Base-by-base conservation (phyloP, 2,329 filamentous ascomycete genomes). In the Calonectria pseudoturangicola region DNA sequence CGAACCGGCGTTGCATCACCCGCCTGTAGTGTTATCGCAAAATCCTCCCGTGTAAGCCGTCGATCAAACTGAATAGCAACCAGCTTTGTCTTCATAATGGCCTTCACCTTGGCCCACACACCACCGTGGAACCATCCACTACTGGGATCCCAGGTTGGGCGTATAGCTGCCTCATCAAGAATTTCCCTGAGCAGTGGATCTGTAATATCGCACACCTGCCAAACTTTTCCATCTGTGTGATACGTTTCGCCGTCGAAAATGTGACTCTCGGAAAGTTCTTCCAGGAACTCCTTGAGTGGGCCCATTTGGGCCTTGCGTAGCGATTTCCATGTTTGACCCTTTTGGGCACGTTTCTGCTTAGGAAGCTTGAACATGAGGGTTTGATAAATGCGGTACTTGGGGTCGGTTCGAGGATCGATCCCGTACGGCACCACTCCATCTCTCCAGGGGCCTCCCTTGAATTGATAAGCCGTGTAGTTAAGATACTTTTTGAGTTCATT, bases 191-290 rank as follows among this genome's bases (percentile, higher is more conserved):
- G 87, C 1, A 96, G 81, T 0, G 95, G 94, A 79, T 98, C 96
- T 0, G 91, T 93, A 68, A 98, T 93, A 82, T 99, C 97, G 85
- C 95, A 98, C 30, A 97, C 90, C 86, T 98, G 97, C 93, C 95
- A 99, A 63, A 97, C 93, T 79, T 97, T 97, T 47, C 95, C 95
- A 79, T 98, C 95, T 1, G 91, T 90, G 18, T 91, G 91, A 68
- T 96, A 91, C 2, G 89, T 89, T 72, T 92, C 88, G 58, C 96
- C 96, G 73, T 97, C 95, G 83, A 98, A 98, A 1, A 96, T 87
- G 83, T 98, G 96, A 66, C 88, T 92, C 36, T 86, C 82, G 25
- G 83, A 84, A 41, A 85, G 82, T 28, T 85, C 84, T 54, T 85
- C 85, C 12, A 82, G 76, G 41, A 84, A 82, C 70, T 82, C 83